Percentiles rank a stretch among this genome's conserved stretches.
Evolutionary conservation across 192 early-diverging fungal species (phyloP).

Genomic region (Entomortierella chlamydospora): DNA sequence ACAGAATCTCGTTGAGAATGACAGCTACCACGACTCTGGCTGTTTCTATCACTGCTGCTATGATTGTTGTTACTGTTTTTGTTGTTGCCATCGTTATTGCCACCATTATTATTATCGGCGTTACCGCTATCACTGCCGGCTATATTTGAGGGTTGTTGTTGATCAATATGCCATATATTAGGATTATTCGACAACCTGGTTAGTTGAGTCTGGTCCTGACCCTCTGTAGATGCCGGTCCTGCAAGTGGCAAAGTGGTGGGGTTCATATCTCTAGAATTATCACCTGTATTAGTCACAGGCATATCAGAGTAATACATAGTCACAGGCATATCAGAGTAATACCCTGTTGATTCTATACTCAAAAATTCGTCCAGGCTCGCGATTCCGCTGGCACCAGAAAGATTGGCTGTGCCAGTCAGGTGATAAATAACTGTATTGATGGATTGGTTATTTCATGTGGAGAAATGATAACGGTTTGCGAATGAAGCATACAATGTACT

Average conservation of each 20-base stretch:
- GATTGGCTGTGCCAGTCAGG: constrained; percentile 12
- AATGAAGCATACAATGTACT: background rate
- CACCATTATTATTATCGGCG: background rate
- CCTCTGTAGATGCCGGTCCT: constrained; percentile 1
- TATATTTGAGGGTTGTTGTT: constrained; percentile 10
- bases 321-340: constrained; percentile 2
- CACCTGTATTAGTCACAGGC: background rate
- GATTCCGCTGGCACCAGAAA: constrained; percentile 20
- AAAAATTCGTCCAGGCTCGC: constrained; percentile 28
- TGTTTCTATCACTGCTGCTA: background rate
- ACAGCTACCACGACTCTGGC: no score
- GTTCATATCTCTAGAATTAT: constrained; percentile 3
- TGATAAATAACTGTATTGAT: constrained; percentile 32
- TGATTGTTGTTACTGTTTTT: constrained; percentile 11
- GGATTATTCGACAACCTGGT: constrained; percentile 11
- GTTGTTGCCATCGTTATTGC: no score
- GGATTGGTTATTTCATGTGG: no score
- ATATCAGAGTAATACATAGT: constrained; percentile 8
- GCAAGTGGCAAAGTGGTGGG: constrained; percentile 14
- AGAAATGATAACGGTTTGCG: no score
- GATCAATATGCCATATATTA: constrained; percentile 11
- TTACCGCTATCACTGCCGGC: constrained; percentile 10
- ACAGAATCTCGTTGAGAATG: constrained; percentile 10
- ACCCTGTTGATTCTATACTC: constrained; percentile 12
- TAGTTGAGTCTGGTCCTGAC: background rate